Base-by-base conservation (phyloP, 1,139 yeast species). In the Diutina scorzettiae region DNA sequence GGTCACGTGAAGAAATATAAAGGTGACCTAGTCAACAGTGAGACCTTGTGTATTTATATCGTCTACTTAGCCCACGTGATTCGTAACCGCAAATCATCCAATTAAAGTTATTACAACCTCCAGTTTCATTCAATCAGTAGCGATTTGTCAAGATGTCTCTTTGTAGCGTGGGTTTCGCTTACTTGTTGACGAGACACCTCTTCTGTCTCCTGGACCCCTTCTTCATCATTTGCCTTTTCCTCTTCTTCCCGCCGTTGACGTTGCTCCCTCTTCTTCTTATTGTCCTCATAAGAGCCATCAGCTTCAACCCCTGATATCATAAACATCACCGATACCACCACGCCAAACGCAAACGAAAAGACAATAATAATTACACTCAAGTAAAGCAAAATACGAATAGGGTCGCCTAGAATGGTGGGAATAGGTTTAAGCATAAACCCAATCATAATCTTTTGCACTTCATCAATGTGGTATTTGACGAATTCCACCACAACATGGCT, bases 271-370 rank as follows among this genome's bases (percentile, higher is more conserved):
- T 11, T 27, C n/a, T 12, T 27, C 30, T 12, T 7, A 12, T 27
- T 27, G 4, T 27, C 30, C 14, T 27, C 30, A 27, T 27, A 27
- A 5, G 25, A n/a, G 25, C 37, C 37, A 20, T 32, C 39, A 8
- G 27, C 27, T 14, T 20, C 39, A 6, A 23, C 14, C 7, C 39
- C 39, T 2, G 39, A 14, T n/a, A 34, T 6, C n/a, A 34, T 4
- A 16, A 34, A 34, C 9, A 23, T 14, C 19, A 16, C 19, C 17
- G 39, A 27, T 28, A 34, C 25, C 19, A 34, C 29, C 24, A 34
- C 19, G 3, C 39, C 39, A 21, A 34, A 34, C 28, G 20, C 39
- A 21, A 34, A 14, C 18, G 39, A 34, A 16, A 34, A 34, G 19
- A 34, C n/a, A 17, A 34, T 16, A 7, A 34, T 19, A n/a, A 23